Base-by-base conservation (phyloP, 1,284 basidiomycete species). In the Gastroboletus turbinatus region DNA sequence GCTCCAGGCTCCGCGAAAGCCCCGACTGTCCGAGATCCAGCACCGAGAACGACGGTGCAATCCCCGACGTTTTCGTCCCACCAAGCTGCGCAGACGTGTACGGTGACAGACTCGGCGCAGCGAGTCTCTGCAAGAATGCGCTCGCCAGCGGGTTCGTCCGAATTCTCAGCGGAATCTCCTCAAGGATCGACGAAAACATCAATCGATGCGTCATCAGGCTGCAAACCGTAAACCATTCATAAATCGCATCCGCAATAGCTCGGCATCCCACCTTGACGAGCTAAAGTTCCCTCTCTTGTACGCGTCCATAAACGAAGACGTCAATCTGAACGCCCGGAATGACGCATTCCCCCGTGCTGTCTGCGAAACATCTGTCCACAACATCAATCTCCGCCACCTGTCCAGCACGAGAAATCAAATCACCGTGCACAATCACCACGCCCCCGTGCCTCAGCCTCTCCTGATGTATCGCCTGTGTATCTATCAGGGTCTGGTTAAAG, bases 301-400 rank as follows among this genome's bases (percentile, higher is more conserved):
- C 9, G 94, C 94, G 61, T 88, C 87, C 70, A 95, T 76, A 71
- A 98, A 98, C 13, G 86, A 80, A 49, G 86, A 78, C 40, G 92
- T 91, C 60, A 99, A 79, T 63, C 88, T 84, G 82, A 93, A 99
- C 46, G 96, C 97, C 65, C 90, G 90, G 78, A 99, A 89, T 40
- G 88, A 87, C 49, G 95, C 85, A 70, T 94, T 96, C 48, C 95
- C 94, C 63, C 90, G 84, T 53, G 86, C 83, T 5, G 90, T 85
- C 67, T 89, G 85, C 47, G 88, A 85, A 42, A 87, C 70, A 70
- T 90, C 88, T 90, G 58, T 52, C 21, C 57, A 42, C 46, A 4
- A 47, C 29, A 58, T 73, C 32, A 69, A 53, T 53, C 25, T 52
- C 38, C n/a, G 17, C 46, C 38, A 23, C 0, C 9, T 8, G 2